Evolutionary conservation across 202 grass and related monocot genomes (phyloP).

Genomic region (Thinopyrum obtusiflorum): DNA sequence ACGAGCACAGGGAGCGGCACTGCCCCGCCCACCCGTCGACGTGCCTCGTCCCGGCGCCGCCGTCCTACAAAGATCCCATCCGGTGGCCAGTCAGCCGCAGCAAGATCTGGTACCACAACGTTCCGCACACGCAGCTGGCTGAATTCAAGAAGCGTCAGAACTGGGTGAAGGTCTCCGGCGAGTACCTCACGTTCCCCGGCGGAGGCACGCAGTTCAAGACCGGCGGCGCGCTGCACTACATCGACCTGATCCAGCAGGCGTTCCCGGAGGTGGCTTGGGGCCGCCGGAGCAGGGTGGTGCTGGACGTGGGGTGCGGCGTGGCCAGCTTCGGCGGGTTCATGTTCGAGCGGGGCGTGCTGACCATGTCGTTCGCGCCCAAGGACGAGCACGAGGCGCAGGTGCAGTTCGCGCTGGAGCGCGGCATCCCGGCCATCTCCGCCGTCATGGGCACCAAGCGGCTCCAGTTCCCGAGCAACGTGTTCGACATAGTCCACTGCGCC

Average conservation of each 20-base stretch:
- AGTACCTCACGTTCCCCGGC: conserved; percentile 86
- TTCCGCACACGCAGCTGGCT: conserved; percentile 74
- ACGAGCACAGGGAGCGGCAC: conserved; percentile 94
- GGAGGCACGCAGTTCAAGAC: conserved; percentile 97
- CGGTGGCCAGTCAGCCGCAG: conserved; percentile 82
- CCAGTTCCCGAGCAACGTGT: conserved; percentile 64
- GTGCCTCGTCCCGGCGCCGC: conserved; percentile 75
- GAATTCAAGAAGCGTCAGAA: conserved; percentile 81
- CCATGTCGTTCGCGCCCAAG: conserved; percentile 94
- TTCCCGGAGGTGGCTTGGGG: conserved; percentile 67
- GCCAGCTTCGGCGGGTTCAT: conserved; percentile 89
- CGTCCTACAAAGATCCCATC: conserved; percentile 56
- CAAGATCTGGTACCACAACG: conserved; percentile 99
- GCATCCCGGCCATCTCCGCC: conserved; percentile 85
- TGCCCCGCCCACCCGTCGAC: conserved; percentile 54
- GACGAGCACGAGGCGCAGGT: conserved; percentile 99
- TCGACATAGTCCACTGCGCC: conserved; percentile 89
- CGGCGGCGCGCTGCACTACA: conserved; percentile 82
- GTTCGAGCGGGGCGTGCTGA: conserved; percentile 67
- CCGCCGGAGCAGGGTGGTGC: conserved; percentile 49
- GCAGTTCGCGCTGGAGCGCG: conserved; percentile 93
- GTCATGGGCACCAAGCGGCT: conserved; percentile 93
- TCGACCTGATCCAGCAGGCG: conserved; percentile 70
- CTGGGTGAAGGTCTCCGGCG: conserved; percentile 91
- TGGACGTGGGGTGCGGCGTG: conserved; percentile 93